phyloP scores from a whole-genome alignment of 73 alveolate genomes.

The Blepharisma stoltei region DNA sequence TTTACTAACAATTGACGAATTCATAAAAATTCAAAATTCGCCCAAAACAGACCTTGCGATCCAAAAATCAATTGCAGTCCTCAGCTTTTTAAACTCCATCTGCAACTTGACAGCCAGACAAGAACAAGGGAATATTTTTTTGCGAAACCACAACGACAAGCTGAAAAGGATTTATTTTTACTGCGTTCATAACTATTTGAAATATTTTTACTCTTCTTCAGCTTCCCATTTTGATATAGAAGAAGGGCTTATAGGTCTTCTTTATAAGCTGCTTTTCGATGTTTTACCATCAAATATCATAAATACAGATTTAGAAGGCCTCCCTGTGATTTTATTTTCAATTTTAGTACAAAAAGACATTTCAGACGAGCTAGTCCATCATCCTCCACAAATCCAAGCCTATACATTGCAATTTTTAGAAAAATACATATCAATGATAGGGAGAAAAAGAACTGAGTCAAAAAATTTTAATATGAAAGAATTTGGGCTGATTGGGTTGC shows the following conservation, averaged over 20 bases:
- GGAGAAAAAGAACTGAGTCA: not conserved
- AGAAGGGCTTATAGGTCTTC: conserved; percentile 10
- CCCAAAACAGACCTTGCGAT: not conserved
- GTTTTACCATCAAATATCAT: not conserved
- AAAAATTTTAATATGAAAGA: not conserved
- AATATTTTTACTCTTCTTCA: not conserved
- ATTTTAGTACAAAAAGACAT: conserved; percentile 16
- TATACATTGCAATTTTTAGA: conserved; percentile 4
- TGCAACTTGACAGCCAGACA: not conserved
- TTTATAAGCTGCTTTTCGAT: not conserved
- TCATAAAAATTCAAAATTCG: not conserved
- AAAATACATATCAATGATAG: conserved; percentile 3
- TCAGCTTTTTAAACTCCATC: not conserved
- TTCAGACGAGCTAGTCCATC: not conserved
- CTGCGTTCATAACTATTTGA: not conserved
- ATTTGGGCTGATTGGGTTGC: not conserved
- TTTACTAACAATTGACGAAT: too few relatives aligned
- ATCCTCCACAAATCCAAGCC: conserved; percentile 9
- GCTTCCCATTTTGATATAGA: not conserved
- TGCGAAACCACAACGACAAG: not conserved
- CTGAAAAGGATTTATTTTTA: not conserved
- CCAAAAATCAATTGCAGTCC: not conserved
- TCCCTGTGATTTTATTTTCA: conserved; percentile 13
- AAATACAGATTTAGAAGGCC: not conserved
- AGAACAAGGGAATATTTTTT: not conserved